Evolutionary conservation across 352 stramenopile genomes (phyloP), one percentile per base, ranked within the genome.

Genomic region (Pythium scleroteichum): DNA sequence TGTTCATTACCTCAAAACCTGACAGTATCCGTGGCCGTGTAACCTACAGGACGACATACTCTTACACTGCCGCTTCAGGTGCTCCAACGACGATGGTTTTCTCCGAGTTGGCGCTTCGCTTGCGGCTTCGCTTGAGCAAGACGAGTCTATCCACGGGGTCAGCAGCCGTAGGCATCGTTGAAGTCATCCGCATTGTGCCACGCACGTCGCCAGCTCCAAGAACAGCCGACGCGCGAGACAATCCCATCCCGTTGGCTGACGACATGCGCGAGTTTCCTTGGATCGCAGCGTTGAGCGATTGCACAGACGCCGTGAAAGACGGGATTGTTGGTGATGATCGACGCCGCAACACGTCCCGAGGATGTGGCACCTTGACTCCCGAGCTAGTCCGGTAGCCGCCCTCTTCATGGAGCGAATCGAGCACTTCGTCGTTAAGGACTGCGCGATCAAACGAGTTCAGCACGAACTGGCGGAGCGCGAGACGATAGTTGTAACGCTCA

Each of bases 81-180:
- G 85, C 87, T 33, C 87, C 87, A 1, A 96, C 84, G 45, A 94
- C 86, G 58, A 96, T 96, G n/a, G 80, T 94, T 65, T 89, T 90
- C 66, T 92, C 81, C 0, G 79, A 91, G 59, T 85, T 83, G 49
- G 79, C 71, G 12, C 70, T 75, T 47, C 81, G 82, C 62, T 92
- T 92, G 32, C 78, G 77, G 56, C 75, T 92, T 22, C 85, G 82
- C 70, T 92, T 92, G 26, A 94, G 78, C 63, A 92, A 54, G 32
- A 91, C 80, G 17, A 81, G 79, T 54, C 79, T 82, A 55, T 91
- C 79, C 39, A 91, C 82, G 17, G 75, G 82, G 32, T 88, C 80
- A 39, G 51, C 51, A 74, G 77, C 52, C 82, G 68, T 38, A 54
- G 62, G 20, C 42, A 61, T 56, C 24, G 48, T 60, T 38, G 59